These are phyloP conservation scores for Viola odorata DNA, from an alignment of 345 rosid species.

Conservation along the genomic window DNA sequence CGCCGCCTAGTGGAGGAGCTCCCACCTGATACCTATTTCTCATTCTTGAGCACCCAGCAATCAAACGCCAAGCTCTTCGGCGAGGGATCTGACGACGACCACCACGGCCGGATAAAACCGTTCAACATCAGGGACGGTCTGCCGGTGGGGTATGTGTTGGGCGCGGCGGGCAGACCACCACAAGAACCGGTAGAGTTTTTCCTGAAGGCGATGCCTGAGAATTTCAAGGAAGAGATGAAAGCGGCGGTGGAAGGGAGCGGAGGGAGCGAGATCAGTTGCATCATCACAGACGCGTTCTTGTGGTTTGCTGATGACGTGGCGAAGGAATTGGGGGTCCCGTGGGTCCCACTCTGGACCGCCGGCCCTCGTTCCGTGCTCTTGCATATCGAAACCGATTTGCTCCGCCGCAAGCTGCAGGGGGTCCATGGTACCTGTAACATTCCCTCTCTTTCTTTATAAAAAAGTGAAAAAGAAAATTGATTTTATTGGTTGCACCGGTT, in stretches of 20 bases:
- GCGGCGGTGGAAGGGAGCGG: conserved; percentile 22
- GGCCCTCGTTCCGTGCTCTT: conserved; percentile 38
- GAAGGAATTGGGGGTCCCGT: conserved; percentile 32
- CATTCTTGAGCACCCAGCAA: background rate
- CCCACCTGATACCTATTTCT: background rate
- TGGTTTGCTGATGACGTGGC: conserved; percentile 52
- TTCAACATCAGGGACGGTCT: conserved; percentile 32
- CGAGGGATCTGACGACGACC: background rate
- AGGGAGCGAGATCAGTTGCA: conserved; percentile 22
- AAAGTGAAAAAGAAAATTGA: background rate
- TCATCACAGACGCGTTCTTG: conserved; percentile 46
- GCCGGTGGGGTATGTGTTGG: conserved; percentile 24
- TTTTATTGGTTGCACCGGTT: too few species aligned
- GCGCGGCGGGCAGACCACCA: conserved; percentile 11
- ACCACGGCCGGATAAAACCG: conserved; percentile 12
- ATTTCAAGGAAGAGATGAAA: conserved; percentile 23
- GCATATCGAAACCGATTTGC: conserved; percentile 32
- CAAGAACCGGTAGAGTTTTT: conserved; percentile 34
- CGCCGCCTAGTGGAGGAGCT: conserved; percentile 2
- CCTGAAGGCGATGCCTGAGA: conserved; percentile 30
- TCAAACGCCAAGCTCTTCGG: conserved; percentile 27
- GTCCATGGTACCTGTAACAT: conserved; percentile 12
- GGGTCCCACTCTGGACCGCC: conserved; percentile 48
- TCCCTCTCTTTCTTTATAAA: background rate
- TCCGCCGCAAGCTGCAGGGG: conserved; percentile 14